Percentiles rank a stretch among this genome's conserved stretches.
phyloP scores from a whole-genome alignment of 331 rosid species.

The Malus hybrid region DNA sequence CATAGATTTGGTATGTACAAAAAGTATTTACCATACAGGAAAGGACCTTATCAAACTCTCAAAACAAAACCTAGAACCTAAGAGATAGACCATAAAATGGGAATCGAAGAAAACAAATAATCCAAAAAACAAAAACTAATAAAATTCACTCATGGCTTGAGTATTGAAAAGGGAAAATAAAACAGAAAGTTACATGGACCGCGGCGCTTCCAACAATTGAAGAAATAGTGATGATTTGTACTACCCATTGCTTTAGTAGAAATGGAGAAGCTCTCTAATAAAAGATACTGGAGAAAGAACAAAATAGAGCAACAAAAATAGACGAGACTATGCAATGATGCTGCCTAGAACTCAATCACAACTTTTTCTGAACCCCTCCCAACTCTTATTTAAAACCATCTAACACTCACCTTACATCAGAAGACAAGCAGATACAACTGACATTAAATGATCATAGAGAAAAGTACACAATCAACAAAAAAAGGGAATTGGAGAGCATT shows the following conservation, averaged over 20 bases:
- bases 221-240: neutral
- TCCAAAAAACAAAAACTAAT: neutral
- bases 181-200: neutral
- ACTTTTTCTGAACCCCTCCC: neutral
- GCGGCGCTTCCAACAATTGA: neutral
- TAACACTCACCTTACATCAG: neutral
- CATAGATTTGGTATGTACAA: neutral
- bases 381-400: neutral
- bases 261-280: neutral
- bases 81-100: neutral
- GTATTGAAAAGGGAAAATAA: neutral
- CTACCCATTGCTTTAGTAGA: neutral
- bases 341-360: neutral
- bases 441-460: neutral
- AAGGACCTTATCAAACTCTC: neutral
- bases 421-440: neutral
- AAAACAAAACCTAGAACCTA: neutral
- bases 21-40: neutral
- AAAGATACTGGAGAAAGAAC: neutral
- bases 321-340: neutral
- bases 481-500: neutral
- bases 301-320: too few relatives aligned
- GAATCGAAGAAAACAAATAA: too few relatives aligned
- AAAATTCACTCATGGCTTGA: neutral
- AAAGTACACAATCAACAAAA: neutral